Evolutionary conservation across 305 asterid genomes (phyloP).

Genomic region (Fraxinus paxiana): DNA sequence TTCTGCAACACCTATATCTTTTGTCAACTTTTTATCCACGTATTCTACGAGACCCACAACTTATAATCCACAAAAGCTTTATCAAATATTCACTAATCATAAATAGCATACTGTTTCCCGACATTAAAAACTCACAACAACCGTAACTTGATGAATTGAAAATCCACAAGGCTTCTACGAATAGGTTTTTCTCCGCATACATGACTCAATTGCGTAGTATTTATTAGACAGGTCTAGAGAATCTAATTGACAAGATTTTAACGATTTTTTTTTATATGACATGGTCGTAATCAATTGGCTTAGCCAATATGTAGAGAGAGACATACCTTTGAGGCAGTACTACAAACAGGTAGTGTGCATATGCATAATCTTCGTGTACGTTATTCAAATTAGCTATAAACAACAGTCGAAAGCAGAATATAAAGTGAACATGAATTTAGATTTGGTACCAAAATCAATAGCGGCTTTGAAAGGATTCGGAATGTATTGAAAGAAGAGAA

Average conservation of each 20-base stretch:
- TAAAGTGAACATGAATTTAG: neutral
- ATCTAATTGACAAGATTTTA: neutral
- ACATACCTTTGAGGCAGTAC: neutral
- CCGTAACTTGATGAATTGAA: neutral
- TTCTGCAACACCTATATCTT: neutral
- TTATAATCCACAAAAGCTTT: neutral
- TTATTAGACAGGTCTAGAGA: neutral
- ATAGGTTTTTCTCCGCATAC: neutral
- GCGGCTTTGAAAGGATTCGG: neutral
- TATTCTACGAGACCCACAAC: neutral
- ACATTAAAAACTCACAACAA: neutral
- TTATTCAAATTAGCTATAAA: neutral
- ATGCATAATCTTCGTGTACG: neutral
- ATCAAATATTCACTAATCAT: neutral
- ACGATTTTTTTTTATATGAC: neutral
- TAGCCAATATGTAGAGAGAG: neutral
- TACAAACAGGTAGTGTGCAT: neutral
- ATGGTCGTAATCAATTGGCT: neutral
- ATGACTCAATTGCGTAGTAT: neutral
- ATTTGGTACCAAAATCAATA: neutral
- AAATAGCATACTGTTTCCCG: neutral
- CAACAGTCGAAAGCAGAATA: neutral
- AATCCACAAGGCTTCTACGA: neutral
- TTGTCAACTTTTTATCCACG: neutral
- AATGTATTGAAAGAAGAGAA: neutral